A percentile compares a stretch with the other conserved stretches of the same genome.
Conservation (phyloP, 225 moss, liverwort and hornwort species). For the Ulota crispa region DNA sequence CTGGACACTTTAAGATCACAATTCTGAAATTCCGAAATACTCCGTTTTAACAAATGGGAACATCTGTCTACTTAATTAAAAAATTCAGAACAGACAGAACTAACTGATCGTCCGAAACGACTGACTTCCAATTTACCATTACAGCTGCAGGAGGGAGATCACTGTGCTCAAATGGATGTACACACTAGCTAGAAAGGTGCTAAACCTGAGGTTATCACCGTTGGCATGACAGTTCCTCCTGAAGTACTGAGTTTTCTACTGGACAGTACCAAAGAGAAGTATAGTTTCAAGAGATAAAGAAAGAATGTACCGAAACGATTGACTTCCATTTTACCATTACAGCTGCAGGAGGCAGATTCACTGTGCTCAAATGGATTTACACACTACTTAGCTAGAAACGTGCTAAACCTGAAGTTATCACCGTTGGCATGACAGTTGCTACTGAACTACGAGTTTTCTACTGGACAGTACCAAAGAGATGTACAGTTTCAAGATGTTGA, state of each 20-base stretch:
- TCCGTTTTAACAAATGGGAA: background rate
- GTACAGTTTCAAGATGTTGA: background rate
- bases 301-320: background rate
- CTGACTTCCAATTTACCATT: background rate
- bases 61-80: background rate
- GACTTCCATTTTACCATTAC: background rate
- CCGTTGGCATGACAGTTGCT: background rate
- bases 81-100: background rate
- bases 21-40: background rate
- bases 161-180: background rate
- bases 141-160: background rate
- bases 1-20: background rate
- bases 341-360: background rate
- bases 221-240: background rate
- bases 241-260: background rate
- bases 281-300: background rate
- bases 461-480: background rate
- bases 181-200: background rate
- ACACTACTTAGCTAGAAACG: background rate
- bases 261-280: background rate
- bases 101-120: background rate
- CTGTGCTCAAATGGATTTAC: background rate
- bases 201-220: background rate
- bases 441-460: background rate
- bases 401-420: background rate